A percentile compares a stretch with the other conserved stretches of the same genome.
Evolutionary conservation across 495 filamentous ascomycete genomes (phyloP).

Genomic region (Tuber umbilicatum): DNA sequence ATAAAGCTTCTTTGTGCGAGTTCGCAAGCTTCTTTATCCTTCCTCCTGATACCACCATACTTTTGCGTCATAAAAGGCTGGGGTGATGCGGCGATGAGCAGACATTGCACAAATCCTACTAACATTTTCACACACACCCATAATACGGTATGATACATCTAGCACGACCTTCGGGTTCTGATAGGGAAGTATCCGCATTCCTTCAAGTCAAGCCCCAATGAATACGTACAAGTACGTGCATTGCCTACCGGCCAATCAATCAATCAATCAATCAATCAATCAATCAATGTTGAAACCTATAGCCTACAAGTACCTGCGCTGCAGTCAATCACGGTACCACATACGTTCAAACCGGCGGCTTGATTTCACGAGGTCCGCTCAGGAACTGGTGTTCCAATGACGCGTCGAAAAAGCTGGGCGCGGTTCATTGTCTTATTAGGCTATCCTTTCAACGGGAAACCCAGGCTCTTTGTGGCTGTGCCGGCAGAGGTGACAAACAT

Average conservation of each 20-base stretch:
- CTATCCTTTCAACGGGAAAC: background rate
- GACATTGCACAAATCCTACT: no score
- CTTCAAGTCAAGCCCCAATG: background rate
- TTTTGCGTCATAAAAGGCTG: background rate
- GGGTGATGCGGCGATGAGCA: no score
- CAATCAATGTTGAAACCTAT: background rate
- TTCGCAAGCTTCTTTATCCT: background rate
- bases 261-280: background rate
- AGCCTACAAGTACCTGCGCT: background rate
- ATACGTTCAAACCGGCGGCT: background rate
- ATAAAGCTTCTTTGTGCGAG: background rate
- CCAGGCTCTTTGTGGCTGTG: background rate
- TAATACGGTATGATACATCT: no score
- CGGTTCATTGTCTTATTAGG: background rate
- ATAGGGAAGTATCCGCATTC: background rate
- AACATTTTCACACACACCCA: background rate
- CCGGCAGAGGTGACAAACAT: background rate
- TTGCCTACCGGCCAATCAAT: background rate
- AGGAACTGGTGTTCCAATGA: background rate
- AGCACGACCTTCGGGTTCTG: background rate
- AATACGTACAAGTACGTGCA: background rate
- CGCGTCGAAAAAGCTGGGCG: background rate
- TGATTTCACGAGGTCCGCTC: background rate
- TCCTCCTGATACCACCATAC: background rate
- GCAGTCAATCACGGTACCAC: background rate